Base-by-base conservation (phyloP, 1,284 basidiomycete genomes). In the Cryptococcus sp. region DNA sequence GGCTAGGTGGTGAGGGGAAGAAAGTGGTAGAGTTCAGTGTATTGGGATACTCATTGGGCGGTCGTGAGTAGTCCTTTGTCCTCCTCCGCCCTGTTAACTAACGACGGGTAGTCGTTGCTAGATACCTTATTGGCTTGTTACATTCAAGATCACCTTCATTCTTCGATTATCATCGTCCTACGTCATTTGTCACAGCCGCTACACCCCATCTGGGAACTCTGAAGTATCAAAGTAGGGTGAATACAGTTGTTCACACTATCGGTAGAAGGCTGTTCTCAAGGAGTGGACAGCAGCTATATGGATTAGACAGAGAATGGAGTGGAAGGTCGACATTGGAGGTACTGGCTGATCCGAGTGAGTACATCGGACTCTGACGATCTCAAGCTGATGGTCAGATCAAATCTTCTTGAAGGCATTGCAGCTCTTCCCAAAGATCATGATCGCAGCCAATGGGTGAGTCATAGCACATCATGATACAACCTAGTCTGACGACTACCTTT, bases 251-350 rank as follows among this genome's bases (percentile, higher is more conserved):
- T n/a, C 73, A 81, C 4, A 81, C 76, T 34, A 69, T 94, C 7
- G 91, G 88, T 0, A 83, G 87, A 0, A 83, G 80, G 49, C 71
- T 93, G n/a, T 80, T 95, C 34, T 88, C 88, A 5, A 79, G 91
- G 46, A 90, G 90, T 0, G 92, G 93, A 1, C 83, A 87, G 61
- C 90, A 92, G 61, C 84, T 92, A 56, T 90, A 85, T 69, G 83
- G 81, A 49, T 80, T 81, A 0, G 91, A 95, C 71, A 82, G 82
- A 58, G 92, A 88, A 1, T 82, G 66, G 34, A 62, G 79, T 46
- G 88, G 86, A 2, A 79, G 85, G 54, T 83, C 88, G 6, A 71
- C 95, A 7, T 70, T 95, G n/a, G 83, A 89, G 55, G 82, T 90
- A 51, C 87, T 95, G 83, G 86, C 89, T 2, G 89, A 95, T 77